A percentile compares a stretch with the other conserved stretches of the same genome.
These are phyloP conservation scores for Chernovozyma sophiae-reginae DNA, from an alignment of 1,139 yeast species.

Conservation along the genomic window DNA sequence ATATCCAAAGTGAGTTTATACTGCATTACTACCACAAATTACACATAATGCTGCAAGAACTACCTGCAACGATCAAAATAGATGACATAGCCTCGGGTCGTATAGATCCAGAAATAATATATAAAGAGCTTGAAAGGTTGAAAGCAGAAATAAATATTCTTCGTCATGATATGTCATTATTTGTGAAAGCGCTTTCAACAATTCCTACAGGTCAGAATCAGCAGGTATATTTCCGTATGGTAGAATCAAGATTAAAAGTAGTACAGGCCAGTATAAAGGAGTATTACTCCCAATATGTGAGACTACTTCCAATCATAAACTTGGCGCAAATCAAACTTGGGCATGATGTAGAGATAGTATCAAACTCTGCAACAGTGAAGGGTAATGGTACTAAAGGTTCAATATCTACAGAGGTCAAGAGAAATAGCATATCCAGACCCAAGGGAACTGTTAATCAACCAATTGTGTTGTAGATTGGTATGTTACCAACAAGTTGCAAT, in stretches of 20 bases:
- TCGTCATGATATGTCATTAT: conserved; percentile 42
- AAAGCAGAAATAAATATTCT: conserved; percentile 42
- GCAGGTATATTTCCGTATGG: conserved; percentile 30
- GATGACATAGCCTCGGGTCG: conserved; percentile 45
- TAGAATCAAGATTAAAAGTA: conserved; percentile 27
- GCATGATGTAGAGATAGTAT: conserved; percentile 35
- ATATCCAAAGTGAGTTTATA: no score
- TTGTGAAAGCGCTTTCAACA: conserved; percentile 36
- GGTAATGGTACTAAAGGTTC: not conserved
- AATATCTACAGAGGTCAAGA: not conserved
- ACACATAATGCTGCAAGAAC: conserved; percentile 11
- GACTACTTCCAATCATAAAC: conserved; percentile 46
- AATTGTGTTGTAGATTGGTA: conserved; percentile 6
- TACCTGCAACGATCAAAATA: conserved; percentile 40
- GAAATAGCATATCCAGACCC: conserved; percentile 1
- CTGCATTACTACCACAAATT: no score
- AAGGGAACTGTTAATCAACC: conserved; percentile 7
- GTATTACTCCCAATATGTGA: conserved; percentile 42
- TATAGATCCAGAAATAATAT: conserved; percentile 34
- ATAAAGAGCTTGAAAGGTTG: conserved; percentile 37
- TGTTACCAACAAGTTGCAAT: no score
- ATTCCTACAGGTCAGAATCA: conserved; percentile 34
- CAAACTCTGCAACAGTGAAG: not conserved
- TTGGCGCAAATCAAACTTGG: conserved; percentile 49
- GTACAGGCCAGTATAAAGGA: conserved; percentile 38